A percentile compares a stretch with the other conserved stretches of the same genome.
phyloP scores from a whole-genome alignment of 1,139 yeast species.

The Saccharomyces hybrid region DNA sequence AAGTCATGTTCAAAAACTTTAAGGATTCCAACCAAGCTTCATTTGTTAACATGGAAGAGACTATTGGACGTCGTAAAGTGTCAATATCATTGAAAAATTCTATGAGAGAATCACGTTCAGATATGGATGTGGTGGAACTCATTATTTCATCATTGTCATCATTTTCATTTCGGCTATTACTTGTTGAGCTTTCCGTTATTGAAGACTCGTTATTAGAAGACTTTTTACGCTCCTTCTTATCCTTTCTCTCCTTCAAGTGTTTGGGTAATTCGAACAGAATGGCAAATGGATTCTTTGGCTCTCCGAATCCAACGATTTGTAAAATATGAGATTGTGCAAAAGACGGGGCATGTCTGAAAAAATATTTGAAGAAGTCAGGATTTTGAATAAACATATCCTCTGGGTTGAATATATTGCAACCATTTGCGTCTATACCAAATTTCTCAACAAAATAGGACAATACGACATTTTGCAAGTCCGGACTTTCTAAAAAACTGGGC shows the following conservation, averaged over 20 bases:
- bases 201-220: constrained; percentile 27
- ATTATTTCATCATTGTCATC: constrained; percentile 6
- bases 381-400: constrained; percentile 41
- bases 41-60: constrained; percentile 19
- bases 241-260: constrained; percentile 61
- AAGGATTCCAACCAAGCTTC: constrained; percentile 55
- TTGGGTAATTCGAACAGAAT: constrained; percentile 62
- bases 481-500: constrained; percentile 40
- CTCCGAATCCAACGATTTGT: constrained; percentile 71
- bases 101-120: not conserved
- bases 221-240: constrained; percentile 59
- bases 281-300: constrained; percentile 66
- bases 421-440: constrained; percentile 58
- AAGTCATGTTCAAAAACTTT: constrained; percentile 52
- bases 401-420: constrained; percentile 51
- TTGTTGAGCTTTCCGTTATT: not conserved
- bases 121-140: not conserved
- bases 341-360: constrained; percentile 67
- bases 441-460: constrained; percentile 59
- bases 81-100: constrained; percentile 27
- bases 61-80: constrained; percentile 19
- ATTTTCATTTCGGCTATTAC: constrained; percentile 3
- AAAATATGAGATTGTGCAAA: constrained; percentile 70
- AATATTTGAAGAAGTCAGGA: constrained; percentile 56
- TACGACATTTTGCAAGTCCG: constrained; percentile 55